Evolutionary conservation across 2,329 filamentous ascomycete species (phyloP).

Genomic region (Aspergillus floridensis): DNA sequence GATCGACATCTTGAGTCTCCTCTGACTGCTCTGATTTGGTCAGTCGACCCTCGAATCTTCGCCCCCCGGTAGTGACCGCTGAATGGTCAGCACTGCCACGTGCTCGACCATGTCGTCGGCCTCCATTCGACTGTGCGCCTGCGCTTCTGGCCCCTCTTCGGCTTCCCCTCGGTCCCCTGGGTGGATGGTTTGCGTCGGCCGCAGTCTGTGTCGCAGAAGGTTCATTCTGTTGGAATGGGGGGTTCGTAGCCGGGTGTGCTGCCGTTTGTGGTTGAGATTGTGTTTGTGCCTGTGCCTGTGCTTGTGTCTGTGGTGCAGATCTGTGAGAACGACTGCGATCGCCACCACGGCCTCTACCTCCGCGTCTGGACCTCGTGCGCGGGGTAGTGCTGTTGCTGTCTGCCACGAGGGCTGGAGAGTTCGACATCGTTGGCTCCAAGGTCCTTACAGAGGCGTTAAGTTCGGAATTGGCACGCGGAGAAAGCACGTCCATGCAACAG

Average conservation of each 20-base stretch:
- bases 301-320: constrained; percentile 11
- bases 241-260: constrained; percentile 3
- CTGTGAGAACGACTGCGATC: constrained; percentile 14
- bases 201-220: neutral
- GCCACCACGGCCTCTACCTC: constrained; percentile 29
- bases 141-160: constrained; percentile 22
- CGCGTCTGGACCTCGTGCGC: constrained; percentile 24
- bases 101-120: constrained; percentile 19
- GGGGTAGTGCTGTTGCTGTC: constrained; percentile 12
- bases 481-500: constrained; percentile 14
- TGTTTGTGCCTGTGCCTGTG: neutral
- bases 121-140: constrained; percentile 14
- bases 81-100: constrained; percentile 16
- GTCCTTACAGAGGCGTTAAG: neutral
- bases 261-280: neutral
- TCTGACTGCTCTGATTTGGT: constrained; percentile 29
- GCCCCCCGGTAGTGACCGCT: constrained; percentile 17
- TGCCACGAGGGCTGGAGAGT: constrained; percentile 9
- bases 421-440: constrained; percentile 18
- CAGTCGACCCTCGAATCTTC: constrained; percentile 45
- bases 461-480: neutral
- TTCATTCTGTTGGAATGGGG: neutral
- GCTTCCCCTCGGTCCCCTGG: constrained; percentile 27
- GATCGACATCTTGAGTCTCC: constrained; percentile 9
- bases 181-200: constrained; percentile 17